Conservation (phyloP, 805 yeast species). For the Spathaspora girioi region DNA sequence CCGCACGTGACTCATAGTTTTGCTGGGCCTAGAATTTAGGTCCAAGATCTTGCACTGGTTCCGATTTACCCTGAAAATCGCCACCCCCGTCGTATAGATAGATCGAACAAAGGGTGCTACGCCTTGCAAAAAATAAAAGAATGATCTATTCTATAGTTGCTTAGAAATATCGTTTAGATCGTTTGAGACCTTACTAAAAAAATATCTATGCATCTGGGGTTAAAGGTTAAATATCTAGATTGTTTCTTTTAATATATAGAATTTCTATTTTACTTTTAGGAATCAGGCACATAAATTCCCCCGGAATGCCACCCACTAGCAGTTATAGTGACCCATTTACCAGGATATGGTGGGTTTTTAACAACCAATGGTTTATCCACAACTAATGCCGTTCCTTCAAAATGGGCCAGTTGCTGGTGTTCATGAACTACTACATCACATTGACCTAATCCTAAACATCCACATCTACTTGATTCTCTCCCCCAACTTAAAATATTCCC, state of each 20-base stretch:
- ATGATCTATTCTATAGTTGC: not conserved
- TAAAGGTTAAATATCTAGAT: not conserved
- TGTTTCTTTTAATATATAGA: not conserved
- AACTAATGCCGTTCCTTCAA: conserved; percentile 22
- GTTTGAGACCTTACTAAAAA: no score
- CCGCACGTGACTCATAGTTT: no score
- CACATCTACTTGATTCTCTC: conserved; percentile 54
- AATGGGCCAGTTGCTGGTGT: conserved; percentile 4
- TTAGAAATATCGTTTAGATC: no score
- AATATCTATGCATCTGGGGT: no score
- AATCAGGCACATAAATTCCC: conserved; percentile 46
- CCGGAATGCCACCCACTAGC: conserved; percentile 84
- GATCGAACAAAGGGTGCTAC: no score
- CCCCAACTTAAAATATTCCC: conserved; percentile 72
- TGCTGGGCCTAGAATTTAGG: no score
- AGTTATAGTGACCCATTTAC: conserved; percentile 55
- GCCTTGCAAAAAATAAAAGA: not conserved
- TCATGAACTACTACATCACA: conserved; percentile 6
- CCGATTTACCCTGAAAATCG: no score
- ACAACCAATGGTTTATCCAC: conserved; percentile 19
- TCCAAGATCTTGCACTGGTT: no score
- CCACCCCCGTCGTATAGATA: no score
- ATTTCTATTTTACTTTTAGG: no score
- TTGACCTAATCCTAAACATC: conserved; percentile 64
- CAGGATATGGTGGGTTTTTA: conserved; percentile 37